phyloP scores from a whole-genome alignment of 805 yeast genomes.

The Suhomyces sp. region DNA sequence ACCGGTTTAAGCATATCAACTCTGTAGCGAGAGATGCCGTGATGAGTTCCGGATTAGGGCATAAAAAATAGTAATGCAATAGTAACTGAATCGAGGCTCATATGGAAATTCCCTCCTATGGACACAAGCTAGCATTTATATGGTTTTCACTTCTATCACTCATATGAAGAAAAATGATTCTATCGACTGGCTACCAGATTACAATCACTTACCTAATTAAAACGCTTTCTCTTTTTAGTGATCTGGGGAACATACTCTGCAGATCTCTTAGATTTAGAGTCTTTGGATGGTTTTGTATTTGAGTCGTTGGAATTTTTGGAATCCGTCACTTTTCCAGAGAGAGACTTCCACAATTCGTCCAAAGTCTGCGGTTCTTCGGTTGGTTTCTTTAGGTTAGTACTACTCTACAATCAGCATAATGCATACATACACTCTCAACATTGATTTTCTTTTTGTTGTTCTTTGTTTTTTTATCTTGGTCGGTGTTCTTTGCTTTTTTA shows the following conservation, averaged over 20 bases:
- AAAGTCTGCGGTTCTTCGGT: not conserved
- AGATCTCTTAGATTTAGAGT: constrained; percentile 3
- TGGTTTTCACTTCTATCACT: too few species aligned
- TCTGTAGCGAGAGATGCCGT: constrained; percentile 85
- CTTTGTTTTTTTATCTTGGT: not conserved
- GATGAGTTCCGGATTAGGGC: constrained; percentile 49
- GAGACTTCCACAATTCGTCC: constrained; percentile 8
- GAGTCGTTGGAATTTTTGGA: constrained; percentile 1
- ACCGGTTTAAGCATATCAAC: constrained; percentile 90
- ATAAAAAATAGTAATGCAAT: constrained; percentile 26
- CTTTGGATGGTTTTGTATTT: not conserved
- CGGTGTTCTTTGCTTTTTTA: not conserved
- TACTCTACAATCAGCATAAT: not conserved
- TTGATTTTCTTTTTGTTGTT: not conserved
- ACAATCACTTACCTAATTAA: too few species aligned
- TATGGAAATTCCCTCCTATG: too few species aligned
- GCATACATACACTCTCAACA: not conserved
- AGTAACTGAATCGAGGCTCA: too few species aligned
- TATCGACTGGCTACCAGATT: too few species aligned
- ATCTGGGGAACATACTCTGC: constrained; percentile 13
- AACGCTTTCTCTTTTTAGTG: constrained; percentile 11
- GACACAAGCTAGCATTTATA: too few species aligned
- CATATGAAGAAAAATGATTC: too few species aligned
- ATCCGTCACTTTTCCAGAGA: constrained; percentile 5
- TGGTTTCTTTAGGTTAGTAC: not conserved